Evolutionary conservation across 257 asterid genomes (phyloP), one percentile per base, ranked within the genome.

Genomic region (Leonotis leonurus): DNA sequence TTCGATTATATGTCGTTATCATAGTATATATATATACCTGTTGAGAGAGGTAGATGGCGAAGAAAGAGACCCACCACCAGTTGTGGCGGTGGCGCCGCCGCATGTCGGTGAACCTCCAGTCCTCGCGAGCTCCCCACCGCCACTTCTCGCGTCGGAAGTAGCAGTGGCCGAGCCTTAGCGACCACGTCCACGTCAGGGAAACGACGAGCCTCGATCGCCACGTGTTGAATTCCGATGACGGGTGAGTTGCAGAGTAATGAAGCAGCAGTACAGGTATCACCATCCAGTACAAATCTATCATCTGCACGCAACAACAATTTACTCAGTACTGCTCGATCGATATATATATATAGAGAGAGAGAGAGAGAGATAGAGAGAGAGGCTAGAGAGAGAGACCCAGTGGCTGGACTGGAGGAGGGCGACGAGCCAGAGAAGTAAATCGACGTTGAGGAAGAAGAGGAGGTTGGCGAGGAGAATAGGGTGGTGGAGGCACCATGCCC

Each of bases 41-140:
- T 68, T 91, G 97, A 40, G 95, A 70, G 14, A 77, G 45, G 69
- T 91, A 91, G 61, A 91, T 72, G 18, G 94, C 82, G 68, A 91
- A 91, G 78, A 91, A 80, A 20, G 98, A 91, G 54, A 83, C 35
- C 98, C 98, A 84, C 95, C 96, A 86, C 97, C 98, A 91, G 53
- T 57, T 66, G 1, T 64, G 62, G 41, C 90, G 87, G 45, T 80
- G 83, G 72, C 85, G 94, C 1, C 20, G 70, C 27, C 81, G 72
- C 89, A 91, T 75, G 69, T 88, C 95, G 40, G 76, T 70, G 57
- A 88, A 81, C 62, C 98, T 78, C 98, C 97, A 91, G 69, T 91
- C 98, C 74, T 91, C 95, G 25, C 93, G 80, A 10, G 77, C 87
- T 27, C 97, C 98, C 88, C 94, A 91, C 69, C 84, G 96, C 98